Percentiles rank a stretch among this genome's conserved stretches.
phyloP scores from a whole-genome alignment of 768 basidiomycete species.

The Melanogaster broomeanus region DNA sequence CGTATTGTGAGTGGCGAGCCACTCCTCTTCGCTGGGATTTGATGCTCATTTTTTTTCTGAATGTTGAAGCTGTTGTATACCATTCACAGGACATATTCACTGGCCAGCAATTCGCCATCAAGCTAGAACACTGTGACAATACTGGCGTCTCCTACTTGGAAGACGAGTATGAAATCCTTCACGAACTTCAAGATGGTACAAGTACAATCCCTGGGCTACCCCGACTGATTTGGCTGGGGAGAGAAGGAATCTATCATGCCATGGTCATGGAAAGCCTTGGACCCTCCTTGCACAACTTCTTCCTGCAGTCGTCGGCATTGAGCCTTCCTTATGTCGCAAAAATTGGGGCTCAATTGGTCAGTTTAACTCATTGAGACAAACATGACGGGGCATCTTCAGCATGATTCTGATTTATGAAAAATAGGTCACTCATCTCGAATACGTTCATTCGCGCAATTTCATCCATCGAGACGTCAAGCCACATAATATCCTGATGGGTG shows the following conservation, averaged over 20 bases:
- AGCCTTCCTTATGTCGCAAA: neutral
- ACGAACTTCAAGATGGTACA: neutral
- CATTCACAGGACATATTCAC: neutral
- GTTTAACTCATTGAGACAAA: neutral
- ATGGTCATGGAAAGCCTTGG: conserved; percentile 2
- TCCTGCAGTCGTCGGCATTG: neutral
- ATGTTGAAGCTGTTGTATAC: neutral
- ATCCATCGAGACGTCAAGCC: conserved; percentile 6
- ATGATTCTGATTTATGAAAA: neutral
- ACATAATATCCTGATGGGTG: conserved; percentile 7
- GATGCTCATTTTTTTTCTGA: too few relatives aligned
- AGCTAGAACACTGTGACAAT: neutral
- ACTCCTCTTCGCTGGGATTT: too few relatives aligned
- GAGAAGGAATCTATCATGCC: neutral
- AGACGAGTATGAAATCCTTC: neutral
- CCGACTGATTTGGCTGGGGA: neutral
- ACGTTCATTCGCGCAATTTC: conserved; percentile 1
- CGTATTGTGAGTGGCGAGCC: neutral
- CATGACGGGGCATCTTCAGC: neutral
- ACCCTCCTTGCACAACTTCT: neutral
- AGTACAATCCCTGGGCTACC: neutral
- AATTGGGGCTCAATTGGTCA: conserved; percentile 2
- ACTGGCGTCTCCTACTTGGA: neutral
- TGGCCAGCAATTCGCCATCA: neutral
- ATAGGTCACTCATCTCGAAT: conserved; percentile 3